phyloP scores from a whole-genome alignment of 352 stramenopile genomes.

The Plasmopara halstedii region DNA sequence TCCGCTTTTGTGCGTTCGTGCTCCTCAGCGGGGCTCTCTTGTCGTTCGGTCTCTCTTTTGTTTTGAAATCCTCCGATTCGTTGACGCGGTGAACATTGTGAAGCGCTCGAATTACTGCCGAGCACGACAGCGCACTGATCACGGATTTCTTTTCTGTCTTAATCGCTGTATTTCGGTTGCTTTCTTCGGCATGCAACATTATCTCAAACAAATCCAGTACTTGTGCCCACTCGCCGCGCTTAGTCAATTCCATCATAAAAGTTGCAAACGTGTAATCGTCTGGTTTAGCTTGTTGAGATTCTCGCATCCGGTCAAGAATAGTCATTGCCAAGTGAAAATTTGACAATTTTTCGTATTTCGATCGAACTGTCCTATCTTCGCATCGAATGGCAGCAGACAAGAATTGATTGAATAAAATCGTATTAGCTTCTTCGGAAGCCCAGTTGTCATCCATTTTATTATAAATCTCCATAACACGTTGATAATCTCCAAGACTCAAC shows the following conservation, averaged over 20 bases:
- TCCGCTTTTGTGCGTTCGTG: constrained; percentile 5
- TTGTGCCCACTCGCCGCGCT: constrained; percentile 31
- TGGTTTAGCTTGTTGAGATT: constrained; percentile 24
- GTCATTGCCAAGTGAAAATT: constrained; percentile 22
- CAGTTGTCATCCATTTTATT: constrained; percentile 29
- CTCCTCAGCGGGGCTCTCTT: not conserved
- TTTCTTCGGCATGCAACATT: constrained; percentile 34
- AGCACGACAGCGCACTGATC: constrained; percentile 46
- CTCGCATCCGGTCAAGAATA: constrained; percentile 41
- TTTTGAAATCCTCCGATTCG: constrained; percentile 2
- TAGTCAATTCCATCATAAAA: constrained; percentile 48
- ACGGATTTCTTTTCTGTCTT: constrained; percentile 9
- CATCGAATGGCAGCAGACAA: constrained; percentile 36
- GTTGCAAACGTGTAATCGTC: constrained; percentile 64
- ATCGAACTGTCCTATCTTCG: constrained; percentile 4
- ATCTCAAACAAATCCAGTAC: constrained; percentile 52
- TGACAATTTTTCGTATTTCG: not conserved
- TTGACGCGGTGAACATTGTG: constrained; percentile 23
- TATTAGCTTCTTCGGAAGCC: constrained; percentile 31
- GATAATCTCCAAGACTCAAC: constrained; percentile 29
- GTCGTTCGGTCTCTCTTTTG: not conserved
- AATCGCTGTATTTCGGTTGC: constrained; percentile 6
- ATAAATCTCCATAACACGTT: constrained; percentile 43
- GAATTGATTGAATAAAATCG: constrained; percentile 55
- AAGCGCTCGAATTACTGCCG: constrained; percentile 38